Evolutionary conservation across 2,329 filamentous ascomycete genomes (phyloP), one percentile per base, ranked within the genome.

Genomic region (Fusarium sp.): DNA sequence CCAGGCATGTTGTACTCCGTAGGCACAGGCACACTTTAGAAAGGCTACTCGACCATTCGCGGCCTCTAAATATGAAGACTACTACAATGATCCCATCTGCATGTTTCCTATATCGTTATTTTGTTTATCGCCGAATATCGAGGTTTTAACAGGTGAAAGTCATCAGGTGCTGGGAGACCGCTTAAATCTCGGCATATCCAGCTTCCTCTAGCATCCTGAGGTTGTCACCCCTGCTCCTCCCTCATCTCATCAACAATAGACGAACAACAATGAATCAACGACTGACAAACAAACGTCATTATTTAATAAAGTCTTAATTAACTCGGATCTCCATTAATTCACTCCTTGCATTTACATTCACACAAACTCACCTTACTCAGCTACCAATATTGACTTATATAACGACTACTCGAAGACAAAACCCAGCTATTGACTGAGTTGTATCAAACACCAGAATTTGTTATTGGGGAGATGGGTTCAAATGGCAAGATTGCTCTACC

Each of bases 401-500:
- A 59, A 24, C 39, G 17, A 45, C 41, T 26, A 30, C 33, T 46
- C 10, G 26, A 10, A 39, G n/a, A 37, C 33, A 37, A 37, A 8
- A 3, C n/a, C 17, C 17, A 37, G 15, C 33, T 35, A 30, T 15
- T 41, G 14, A 44, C 19, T 10, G 30, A n/a, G 11, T 15, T 15
- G 39, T 7, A 10, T 17, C 35, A 47, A 30, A 30, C 37, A 14
- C 28, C 7, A 22, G 19, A 9, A 37, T 17, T 37, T 19, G 24
- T 40, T 26, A 17, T n/a, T 28, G 53, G 41, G 26, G 46, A 53
- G 13, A 78, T 78, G 75, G 65, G 62, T 17, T 55, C 59, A 35
- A 67, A 70, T 9, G 70, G 72, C 14, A 70, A 58, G 26, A 64
- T 75, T 55, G 70, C 72, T 51, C 71, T 80, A 46, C 79, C 79